Evolutionary conservation across 352 stramenopile genomes (phyloP).

Genomic region (Detonula confervacea): DNA sequence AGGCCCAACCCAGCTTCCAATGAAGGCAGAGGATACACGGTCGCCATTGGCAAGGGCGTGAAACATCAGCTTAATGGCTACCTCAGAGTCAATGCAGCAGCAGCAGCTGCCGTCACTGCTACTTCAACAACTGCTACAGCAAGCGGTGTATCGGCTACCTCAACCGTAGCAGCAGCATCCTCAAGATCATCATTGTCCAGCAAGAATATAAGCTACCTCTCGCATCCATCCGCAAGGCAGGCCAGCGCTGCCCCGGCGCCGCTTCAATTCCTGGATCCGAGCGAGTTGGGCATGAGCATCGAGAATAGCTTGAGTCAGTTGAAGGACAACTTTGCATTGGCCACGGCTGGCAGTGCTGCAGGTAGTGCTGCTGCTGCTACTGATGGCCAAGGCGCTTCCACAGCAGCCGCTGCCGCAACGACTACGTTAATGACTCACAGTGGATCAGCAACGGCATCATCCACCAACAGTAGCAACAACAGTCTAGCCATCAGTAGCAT

Average conservation of each 20-base stretch:
- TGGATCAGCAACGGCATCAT: neutral
- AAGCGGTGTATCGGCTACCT: too few relatives aligned
- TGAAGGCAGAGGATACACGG: slow-evolving; percentile 27
- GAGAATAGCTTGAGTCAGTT: slow-evolving; percentile 67
- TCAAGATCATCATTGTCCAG: too few relatives aligned
- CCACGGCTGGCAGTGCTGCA: slow-evolving; percentile 11
- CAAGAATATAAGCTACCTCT: too few relatives aligned
- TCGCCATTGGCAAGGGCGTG: slow-evolving; percentile 45
- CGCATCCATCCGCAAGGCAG: slow-evolving; percentile 20
- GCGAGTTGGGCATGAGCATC: slow-evolving; percentile 53
- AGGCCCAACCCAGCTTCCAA: neutral
- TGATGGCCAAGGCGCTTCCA: neutral
- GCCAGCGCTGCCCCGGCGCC: slow-evolving; percentile 9
- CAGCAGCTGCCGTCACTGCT: neutral
- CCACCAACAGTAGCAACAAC: neutral
- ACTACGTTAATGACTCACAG: neutral
- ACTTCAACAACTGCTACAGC: too few relatives aligned
- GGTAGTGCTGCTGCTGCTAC: neutral
- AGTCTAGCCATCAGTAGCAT: neutral
- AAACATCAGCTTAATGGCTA: slow-evolving; percentile 57
- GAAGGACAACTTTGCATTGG: slow-evolving; percentile 69
- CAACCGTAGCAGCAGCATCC: too few relatives aligned
- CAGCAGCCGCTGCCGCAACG: neutral
- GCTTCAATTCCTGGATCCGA: slow-evolving; percentile 58
- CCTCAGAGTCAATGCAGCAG: neutral